These are phyloP conservation scores for Yamadazyma diddensiae DNA, from an alignment of 1,139 yeast species.

Conservation along the genomic window DNA sequence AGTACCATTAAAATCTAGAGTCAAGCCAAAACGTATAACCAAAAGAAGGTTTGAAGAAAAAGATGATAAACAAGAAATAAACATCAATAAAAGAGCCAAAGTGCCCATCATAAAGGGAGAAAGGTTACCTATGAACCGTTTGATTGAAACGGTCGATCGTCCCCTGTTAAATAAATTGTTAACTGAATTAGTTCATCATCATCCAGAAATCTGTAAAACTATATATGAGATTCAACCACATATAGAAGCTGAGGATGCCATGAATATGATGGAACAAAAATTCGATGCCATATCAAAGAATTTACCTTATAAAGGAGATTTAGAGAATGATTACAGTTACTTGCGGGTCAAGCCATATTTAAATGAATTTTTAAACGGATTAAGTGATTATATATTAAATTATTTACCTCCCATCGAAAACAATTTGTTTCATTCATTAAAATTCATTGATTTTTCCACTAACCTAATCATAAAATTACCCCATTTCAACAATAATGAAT, in stretches of 20 bases:
- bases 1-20: no score
- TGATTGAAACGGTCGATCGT: constrained; percentile 67
- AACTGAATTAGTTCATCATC: constrained; percentile 48
- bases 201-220: constrained; percentile 61
- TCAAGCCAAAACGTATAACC: no score
- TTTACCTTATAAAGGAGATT: constrained; percentile 75
- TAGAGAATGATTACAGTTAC: constrained; percentile 80
- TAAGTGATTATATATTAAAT: constrained; percentile 76
- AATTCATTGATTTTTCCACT: constrained; percentile 68
- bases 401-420: constrained; percentile 77
- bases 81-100: constrained; percentile 27
- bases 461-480: constrained; percentile 67
- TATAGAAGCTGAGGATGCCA: constrained; percentile 52
- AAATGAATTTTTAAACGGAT: constrained; percentile 71
- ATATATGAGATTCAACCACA: constrained; percentile 55
- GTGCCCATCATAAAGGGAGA: constrained; percentile 49
- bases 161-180: constrained; percentile 52
- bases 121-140: constrained; percentile 54
- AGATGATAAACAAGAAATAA: no score
- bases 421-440: constrained; percentile 55
- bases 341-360: constrained; percentile 72
- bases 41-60: no score
- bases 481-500: constrained; percentile 64
- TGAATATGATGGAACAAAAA: constrained; percentile 48
- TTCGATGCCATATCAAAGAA: constrained; percentile 43